Percentiles rank a stretch among this genome's conserved stretches.
Evolutionary conservation across 345 rosid genomes (phyloP).

Genomic region (Brassica juncea): DNA sequence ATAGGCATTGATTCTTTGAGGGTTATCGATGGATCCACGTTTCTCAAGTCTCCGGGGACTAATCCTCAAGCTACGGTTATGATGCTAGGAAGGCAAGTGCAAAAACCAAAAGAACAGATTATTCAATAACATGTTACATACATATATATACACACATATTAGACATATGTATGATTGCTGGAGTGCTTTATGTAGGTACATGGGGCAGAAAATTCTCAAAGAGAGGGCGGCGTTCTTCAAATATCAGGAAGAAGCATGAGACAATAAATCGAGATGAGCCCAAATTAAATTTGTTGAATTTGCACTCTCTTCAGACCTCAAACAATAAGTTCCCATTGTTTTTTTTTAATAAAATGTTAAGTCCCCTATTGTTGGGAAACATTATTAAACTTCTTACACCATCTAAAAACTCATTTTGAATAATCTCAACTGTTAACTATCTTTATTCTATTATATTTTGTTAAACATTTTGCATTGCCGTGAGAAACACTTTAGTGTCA

Average conservation of each 20-base stretch:
- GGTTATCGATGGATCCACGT: slow-evolving; percentile 66
- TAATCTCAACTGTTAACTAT: background rate
- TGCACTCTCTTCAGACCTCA: background rate
- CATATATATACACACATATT: too few relatives aligned
- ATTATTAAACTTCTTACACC: background rate
- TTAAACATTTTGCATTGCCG: background rate
- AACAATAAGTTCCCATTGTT: background rate
- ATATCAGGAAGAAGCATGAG: background rate
- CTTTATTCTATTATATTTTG: background rate
- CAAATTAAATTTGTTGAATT: background rate
- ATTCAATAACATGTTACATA: background rate
- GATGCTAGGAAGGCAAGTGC: slow-evolving; percentile 74
- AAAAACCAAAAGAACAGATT: background rate
- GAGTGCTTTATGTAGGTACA: slow-evolving; percentile 40
- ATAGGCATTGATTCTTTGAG: slow-evolving; percentile 52
- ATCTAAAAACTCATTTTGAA: background rate
- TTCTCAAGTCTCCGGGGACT: slow-evolving; percentile 57
- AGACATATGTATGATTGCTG: background rate
- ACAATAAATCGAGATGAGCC: background rate
- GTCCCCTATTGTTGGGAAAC: background rate
- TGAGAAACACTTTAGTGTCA: background rate
- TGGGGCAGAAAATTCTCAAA: slow-evolving; percentile 47
- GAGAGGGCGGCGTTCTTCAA: slow-evolving; percentile 26
- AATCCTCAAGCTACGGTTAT: slow-evolving; percentile 74
- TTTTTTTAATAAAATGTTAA: background rate